Evolutionary conservation across 306 rosid genomes (phyloP).

Genomic region (Castanea sativa): DNA sequence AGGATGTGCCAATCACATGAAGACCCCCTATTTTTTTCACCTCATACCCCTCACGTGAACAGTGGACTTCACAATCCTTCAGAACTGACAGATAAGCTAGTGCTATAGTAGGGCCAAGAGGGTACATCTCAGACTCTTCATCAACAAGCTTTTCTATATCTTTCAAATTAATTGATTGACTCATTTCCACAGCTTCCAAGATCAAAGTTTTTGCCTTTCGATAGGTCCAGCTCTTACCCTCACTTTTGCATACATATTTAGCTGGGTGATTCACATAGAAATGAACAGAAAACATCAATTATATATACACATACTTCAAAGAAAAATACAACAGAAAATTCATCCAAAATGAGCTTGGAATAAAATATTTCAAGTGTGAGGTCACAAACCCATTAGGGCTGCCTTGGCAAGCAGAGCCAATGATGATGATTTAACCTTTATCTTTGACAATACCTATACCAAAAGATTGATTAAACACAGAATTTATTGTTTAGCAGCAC

Average conservation of each 20-base stretch:
- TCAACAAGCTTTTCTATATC: slow-evolving; percentile 75
- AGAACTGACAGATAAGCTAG: slow-evolving; percentile 75
- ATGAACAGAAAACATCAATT: slow-evolving; percentile 28
- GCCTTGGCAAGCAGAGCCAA: slow-evolving; percentile 85
- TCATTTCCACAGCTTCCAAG: slow-evolving; percentile 79
- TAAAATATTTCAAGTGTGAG: slow-evolving; percentile 10
- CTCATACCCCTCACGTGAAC: slow-evolving; percentile 79
- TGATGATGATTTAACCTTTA: slow-evolving; percentile 86
- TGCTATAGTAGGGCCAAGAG: slow-evolving; percentile 94
- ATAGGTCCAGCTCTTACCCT: slow-evolving; percentile 78
- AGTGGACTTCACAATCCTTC: slow-evolving; percentile 82
- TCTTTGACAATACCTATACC: slow-evolving; percentile 72
- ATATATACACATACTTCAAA: slow-evolving; percentile 8
- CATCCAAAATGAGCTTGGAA: slow-evolving; percentile 18
- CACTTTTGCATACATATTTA: slow-evolving; percentile 81
- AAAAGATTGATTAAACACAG: slow-evolving; percentile 33
- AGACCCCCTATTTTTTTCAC: slow-evolving; percentile 94
- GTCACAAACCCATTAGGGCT: slow-evolving; percentile 78
- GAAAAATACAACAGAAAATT: slow-evolving; percentile 14
- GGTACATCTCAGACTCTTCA: slow-evolving; percentile 78
- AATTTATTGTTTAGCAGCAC: not conserved
- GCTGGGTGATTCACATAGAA: slow-evolving; percentile 53
- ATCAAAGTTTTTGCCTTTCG: slow-evolving; percentile 84
- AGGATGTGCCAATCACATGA: slow-evolving; percentile 93
- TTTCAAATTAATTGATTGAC: slow-evolving; percentile 60